A percentile compares a stretch with the other conserved stretches of the same genome.
Evolutionary conservation across 805 yeast genomes (phyloP).

Genomic region (Zygosaccharomyces pseudorouxii): DNA sequence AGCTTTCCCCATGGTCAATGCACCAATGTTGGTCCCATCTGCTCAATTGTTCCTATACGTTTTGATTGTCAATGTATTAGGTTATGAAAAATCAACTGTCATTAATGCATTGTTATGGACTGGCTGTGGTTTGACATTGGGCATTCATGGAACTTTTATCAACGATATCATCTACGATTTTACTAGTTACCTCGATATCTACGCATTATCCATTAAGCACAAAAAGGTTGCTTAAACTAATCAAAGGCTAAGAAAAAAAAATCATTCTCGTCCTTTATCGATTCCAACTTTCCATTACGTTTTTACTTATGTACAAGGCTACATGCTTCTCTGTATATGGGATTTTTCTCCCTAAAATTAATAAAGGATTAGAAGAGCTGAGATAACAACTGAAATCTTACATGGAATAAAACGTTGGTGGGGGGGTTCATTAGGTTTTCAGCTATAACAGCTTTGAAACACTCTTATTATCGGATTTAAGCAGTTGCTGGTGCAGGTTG

Average conservation of each 20-base stretch:
- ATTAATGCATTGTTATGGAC: slow-evolving; percentile 54
- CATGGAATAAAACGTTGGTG: not conserved
- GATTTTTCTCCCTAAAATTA: not conserved
- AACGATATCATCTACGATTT: slow-evolving; percentile 75
- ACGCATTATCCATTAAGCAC: slow-evolving; percentile 78
- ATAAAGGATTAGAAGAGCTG: not conserved
- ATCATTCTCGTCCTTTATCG: not conserved
- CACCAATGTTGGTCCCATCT: slow-evolving; percentile 65
- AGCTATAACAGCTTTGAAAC: slow-evolving; percentile 4
- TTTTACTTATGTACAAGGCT: slow-evolving; percentile 18
- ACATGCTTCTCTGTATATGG: slow-evolving; percentile 9
- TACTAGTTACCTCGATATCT: slow-evolving; percentile 76
- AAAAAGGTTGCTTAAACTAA: slow-evolving; percentile 44
- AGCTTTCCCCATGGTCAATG: slow-evolving; percentile 65
- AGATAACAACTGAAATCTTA: not conserved
- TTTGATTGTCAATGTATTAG: slow-evolving; percentile 23
- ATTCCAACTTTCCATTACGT: not conserved
- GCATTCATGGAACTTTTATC: slow-evolving; percentile 67
- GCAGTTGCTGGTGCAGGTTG: slow-evolving; percentile 31
- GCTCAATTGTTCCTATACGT: slow-evolving; percentile 39
- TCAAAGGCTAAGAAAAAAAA: not conserved
- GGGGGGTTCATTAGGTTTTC: slow-evolving; percentile 4
- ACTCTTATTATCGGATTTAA: slow-evolving; percentile 8
- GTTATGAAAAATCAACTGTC: slow-evolving; percentile 38
- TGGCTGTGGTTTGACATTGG: slow-evolving; percentile 63